phyloP scores from a whole-genome alignment of 345 rosid genomes.

The Toxicodendron radicans region DNA sequence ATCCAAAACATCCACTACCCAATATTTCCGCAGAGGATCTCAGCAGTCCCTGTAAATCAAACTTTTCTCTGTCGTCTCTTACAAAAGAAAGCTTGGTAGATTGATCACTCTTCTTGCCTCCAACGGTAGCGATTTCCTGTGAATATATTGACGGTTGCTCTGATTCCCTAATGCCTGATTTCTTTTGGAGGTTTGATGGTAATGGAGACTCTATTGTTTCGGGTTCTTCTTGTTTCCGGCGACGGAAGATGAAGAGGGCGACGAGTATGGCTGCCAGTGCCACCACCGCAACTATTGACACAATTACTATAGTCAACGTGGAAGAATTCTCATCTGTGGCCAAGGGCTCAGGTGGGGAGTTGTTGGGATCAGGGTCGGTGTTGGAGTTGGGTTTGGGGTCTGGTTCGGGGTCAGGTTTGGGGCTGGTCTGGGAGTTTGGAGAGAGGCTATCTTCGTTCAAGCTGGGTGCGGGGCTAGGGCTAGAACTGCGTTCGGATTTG shows the following conservation, averaged over 20 bases:
- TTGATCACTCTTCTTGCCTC: slow-evolving; percentile 32
- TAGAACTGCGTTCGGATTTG: not conserved
- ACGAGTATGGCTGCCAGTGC: slow-evolving; percentile 25
- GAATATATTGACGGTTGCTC: slow-evolving; percentile 24
- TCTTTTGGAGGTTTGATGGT: slow-evolving; percentile 47
- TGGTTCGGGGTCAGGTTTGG: slow-evolving; percentile 6
- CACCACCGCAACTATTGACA: slow-evolving; percentile 24
- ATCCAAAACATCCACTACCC: slow-evolving; percentile 84
- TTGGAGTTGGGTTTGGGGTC: not conserved
- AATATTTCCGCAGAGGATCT: slow-evolving; percentile 89
- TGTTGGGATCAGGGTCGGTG: not conserved
- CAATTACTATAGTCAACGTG: slow-evolving; percentile 21
- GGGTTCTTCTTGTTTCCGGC: slow-evolving; percentile 17
- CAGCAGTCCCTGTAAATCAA: slow-evolving; percentile 75
- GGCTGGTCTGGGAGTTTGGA: not conserved
- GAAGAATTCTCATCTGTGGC: slow-evolving; percentile 17
- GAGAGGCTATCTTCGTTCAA: too few relatives aligned
- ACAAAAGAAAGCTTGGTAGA: slow-evolving; percentile 53
- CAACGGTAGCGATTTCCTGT: slow-evolving; percentile 14
- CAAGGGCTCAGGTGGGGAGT: not conserved
- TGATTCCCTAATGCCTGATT: slow-evolving; percentile 37
- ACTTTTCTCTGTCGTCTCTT: slow-evolving; percentile 63
- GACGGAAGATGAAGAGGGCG: slow-evolving; percentile 17
- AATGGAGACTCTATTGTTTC: slow-evolving; percentile 40
- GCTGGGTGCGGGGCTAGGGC: not conserved